phyloP scores from a whole-genome alignment of 225 moss, liverwort and hornwort species.

The Lunularia cruciata region DNA sequence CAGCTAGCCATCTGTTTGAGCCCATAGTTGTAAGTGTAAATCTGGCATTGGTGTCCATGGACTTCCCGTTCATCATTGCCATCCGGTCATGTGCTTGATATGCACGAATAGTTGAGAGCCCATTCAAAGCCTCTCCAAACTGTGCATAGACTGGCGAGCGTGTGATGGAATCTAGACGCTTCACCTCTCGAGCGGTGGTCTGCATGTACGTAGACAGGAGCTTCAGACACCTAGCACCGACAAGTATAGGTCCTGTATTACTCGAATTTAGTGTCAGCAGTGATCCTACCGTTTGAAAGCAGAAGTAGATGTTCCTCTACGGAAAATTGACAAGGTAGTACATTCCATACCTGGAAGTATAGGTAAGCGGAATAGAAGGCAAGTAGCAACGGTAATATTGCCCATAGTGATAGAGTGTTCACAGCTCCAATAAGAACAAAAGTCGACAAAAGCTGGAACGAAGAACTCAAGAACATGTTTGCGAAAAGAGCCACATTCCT shows the following conservation, averaged over 20 bases:
- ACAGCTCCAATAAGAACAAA: conserved; percentile 83
- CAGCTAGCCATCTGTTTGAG: conserved; percentile 86
- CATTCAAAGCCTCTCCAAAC: conserved; percentile 95
- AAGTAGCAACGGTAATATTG: conserved; percentile 72
- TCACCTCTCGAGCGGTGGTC: conserved; percentile 89
- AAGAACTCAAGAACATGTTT: conserved; percentile 76
- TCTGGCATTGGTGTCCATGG: conserved; percentile 83
- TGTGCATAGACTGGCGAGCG: conserved; percentile 95
- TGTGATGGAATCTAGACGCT: conserved; percentile 90
- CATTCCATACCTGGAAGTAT: conserved; percentile 61
- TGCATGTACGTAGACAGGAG: conserved; percentile 6
- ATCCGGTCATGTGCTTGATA: conserved; percentile 88
- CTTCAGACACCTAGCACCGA: not conserved
- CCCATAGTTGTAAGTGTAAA: conserved; percentile 88
- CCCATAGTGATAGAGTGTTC: conserved; percentile 82
- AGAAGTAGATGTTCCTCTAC: not conserved
- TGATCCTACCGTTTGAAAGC: not conserved
- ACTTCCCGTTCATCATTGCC: conserved; percentile 76
- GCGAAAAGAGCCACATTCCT: conserved; percentile 79
- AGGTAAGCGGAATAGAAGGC: conserved; percentile 82
- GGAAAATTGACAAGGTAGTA: not conserved
- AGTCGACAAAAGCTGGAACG: conserved; percentile 77
- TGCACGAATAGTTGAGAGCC: conserved; percentile 83
- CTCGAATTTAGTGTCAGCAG: not conserved
- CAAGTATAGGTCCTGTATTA: not conserved